Base-by-base conservation (phyloP, 78 protist species). In the Parvularia atlantis region DNA sequence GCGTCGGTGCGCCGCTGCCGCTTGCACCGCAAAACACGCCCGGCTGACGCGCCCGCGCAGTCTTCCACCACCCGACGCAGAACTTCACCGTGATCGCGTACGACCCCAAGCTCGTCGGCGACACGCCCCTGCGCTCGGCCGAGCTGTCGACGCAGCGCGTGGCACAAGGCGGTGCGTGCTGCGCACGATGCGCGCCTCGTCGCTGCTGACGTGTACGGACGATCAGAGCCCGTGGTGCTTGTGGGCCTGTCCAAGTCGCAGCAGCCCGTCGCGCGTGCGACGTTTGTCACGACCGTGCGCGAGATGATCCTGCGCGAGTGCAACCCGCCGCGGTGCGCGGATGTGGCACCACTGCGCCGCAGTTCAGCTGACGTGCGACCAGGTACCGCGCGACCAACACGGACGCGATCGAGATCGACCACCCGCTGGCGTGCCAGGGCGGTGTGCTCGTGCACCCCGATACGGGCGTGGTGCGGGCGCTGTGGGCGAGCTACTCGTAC, bases 41-140 rank as follows among this genome's bases (percentile, higher is more conserved):
- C 57, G n/a, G n/a, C n/a, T n/a, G n/a, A n/a, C n/a, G 17, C 4
- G 71, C 71, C 31, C 33, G 57, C 28, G 37, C 31, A 17, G 19
- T 63, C 36, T 78, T 67, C 65, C 36, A 71, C 33, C 79, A 78
- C 53, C 84, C 77, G 24, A 66, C 41, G 20, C 84, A 78, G 64
- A 78, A 78, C 64, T 59, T 64, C 28, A 73, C 62, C 28, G 43
- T 78, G 2, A 41, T 78, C 17, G 19, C 43, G 66, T 79, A 72
- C 70, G 84, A 79, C 62, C 75, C 84, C 16, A 24, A 19, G 19
- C 10, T 53, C 19, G 41, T 79, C 31, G 65, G 50, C 7, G 24
- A 2, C 54, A 50, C 78, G 11, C 64, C 57, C 30, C 57, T 73
- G 30, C 35, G 7, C 26, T 26, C 60, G 4, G 69, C 69, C 10